Conservation (phyloP, 2,329 filamentous ascomycete species). For the Stromatinia cepivora region DNA sequence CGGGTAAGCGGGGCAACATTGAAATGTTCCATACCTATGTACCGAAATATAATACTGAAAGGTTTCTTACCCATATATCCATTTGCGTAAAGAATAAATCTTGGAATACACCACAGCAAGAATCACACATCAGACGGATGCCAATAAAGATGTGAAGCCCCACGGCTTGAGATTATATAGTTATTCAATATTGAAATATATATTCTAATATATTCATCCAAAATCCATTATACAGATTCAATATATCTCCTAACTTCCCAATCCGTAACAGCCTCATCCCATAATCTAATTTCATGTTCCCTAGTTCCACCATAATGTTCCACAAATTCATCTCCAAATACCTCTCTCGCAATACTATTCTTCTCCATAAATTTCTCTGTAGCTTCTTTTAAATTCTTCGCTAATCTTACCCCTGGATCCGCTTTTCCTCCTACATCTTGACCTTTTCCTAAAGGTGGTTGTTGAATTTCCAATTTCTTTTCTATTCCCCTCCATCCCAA, state of each 20-base stretch:
- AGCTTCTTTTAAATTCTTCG: constrained; percentile 83
- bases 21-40: no score
- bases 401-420: constrained; percentile 75
- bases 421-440: constrained; percentile 72
- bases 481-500: constrained; percentile 90
- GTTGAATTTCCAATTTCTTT: constrained; percentile 81
- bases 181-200: not conserved
- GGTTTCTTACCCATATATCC: no score
- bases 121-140: no score
- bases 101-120: no score
- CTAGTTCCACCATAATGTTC: constrained; percentile 92
- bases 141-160: no score
- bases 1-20: no score
- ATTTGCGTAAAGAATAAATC: no score
- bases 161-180: not conserved
- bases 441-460: constrained; percentile 81
- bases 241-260: constrained; percentile 48
- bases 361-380: constrained; percentile 73
- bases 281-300: constrained; percentile 85
- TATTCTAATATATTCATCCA: not conserved
- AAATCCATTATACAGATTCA: constrained; percentile 7
- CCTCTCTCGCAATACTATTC: constrained; percentile 86
- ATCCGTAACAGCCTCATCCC: constrained; percentile 95
- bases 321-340: constrained; percentile 93
- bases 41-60: no score